Conservation (phyloP, 345 rosid genomes). For the Eucalyptus brandiana region DNA sequence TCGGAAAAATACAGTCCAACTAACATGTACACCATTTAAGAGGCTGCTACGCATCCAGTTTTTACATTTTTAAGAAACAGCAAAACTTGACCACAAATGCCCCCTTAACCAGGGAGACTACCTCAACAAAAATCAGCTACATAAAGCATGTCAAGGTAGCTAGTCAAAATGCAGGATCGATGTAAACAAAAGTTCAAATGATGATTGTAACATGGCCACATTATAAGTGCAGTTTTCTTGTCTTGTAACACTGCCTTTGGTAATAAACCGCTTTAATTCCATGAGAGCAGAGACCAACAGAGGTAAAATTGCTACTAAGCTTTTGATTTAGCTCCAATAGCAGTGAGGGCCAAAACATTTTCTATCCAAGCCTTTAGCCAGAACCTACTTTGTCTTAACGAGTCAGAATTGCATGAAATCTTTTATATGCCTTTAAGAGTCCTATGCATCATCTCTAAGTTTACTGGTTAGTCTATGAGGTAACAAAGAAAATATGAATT, state of each 20-base stretch:
- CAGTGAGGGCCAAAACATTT: not conserved
- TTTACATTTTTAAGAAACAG: not conserved
- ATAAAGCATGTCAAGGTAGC: not conserved
- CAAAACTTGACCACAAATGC: not conserved
- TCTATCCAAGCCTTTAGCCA: not conserved
- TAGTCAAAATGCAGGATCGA: not conserved
- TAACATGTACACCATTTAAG: not conserved
- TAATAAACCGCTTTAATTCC: not conserved
- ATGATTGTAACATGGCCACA: not conserved
- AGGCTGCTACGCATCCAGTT: not conserved
- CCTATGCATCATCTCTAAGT: not conserved
- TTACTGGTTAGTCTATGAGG: not conserved
- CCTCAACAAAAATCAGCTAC: not conserved
- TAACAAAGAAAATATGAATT: not conserved
- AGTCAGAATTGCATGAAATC: not conserved
- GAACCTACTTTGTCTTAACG: not conserved
- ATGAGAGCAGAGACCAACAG: not conserved
- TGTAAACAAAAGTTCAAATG: not conserved
- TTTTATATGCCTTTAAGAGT: not conserved
- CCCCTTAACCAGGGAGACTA: not conserved
- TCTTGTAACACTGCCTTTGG: not conserved
- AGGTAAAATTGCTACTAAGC: not conserved
- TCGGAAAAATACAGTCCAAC: not conserved
- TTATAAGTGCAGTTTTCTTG: not conserved
- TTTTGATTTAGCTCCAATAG: not conserved